These are phyloP conservation scores for Camellia oleifera DNA, from an alignment of 179 eudicot species.

Conservation along the genomic window DNA sequence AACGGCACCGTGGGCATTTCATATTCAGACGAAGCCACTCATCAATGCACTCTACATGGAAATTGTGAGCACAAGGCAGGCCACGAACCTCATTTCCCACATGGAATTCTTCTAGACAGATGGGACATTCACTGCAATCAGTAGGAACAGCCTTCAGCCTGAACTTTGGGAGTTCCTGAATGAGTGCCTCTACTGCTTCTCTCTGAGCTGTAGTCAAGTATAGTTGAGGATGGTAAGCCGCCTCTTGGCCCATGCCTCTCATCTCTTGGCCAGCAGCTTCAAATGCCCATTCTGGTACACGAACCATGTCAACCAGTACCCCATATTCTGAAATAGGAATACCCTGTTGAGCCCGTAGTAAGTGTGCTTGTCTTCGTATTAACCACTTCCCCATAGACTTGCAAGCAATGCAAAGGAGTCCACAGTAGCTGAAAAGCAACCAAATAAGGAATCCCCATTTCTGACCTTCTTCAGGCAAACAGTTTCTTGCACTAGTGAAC, in stretches of 20 bases:
- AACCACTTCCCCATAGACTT: too few species aligned
- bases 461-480: too few species aligned
- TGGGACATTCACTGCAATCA: slow-evolving; percentile 96
- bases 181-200: slow-evolving; percentile 96
- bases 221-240: slow-evolving; percentile 86
- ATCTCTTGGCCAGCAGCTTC: slow-evolving; percentile 98
- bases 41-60: slow-evolving; percentile 95
- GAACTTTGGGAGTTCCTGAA: slow-evolving; percentile 95
- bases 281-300: slow-evolving; percentile 99
- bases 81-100: slow-evolving; percentile 99
- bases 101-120: slow-evolving; percentile 92
- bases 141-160: slow-evolving; percentile 89
- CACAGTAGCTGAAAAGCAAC: too few species aligned
- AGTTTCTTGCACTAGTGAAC: too few species aligned
- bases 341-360: too few species aligned
- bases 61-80: slow-evolving; percentile 98
- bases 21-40: slow-evolving; percentile 94
- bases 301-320: slow-evolving; percentile 91
- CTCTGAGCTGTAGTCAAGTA: slow-evolving; percentile 94
- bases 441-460: too few species aligned
- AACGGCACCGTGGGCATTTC: slow-evolving; percentile 98
- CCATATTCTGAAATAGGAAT: too few species aligned
- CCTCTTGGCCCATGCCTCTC: slow-evolving; percentile 97
- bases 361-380: too few species aligned
- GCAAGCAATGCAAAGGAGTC: too few species aligned